These are phyloP conservation scores for Chaetothyriales sp. DNA, from an alignment of 2,329 filamentous ascomycete genomes.

Conservation along the genomic window DNA sequence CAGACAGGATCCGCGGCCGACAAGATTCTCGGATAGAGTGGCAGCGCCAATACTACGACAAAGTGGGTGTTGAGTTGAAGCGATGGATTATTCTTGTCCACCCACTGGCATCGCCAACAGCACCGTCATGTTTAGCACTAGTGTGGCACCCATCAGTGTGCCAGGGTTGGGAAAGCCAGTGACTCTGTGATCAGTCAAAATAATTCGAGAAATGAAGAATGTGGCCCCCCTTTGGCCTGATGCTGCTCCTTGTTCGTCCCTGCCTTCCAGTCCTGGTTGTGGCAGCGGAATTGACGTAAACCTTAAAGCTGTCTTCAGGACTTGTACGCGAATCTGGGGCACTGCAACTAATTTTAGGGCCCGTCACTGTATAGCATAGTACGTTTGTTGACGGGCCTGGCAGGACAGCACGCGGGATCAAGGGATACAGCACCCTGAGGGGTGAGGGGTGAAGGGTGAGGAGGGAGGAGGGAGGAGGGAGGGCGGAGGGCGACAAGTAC, in stretches of 20 bases:
- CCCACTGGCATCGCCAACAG: background rate
- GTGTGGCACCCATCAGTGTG: background rate
- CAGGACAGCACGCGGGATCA: no score
- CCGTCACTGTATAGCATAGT: no score
- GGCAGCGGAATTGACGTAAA: no score
- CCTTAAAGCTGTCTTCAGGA: no score
- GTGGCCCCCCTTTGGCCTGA: background rate
- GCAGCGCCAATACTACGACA: background rate
- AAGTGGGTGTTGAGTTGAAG: background rate
- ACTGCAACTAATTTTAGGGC: no score
- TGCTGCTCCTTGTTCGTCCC: background rate
- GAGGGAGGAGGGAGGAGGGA: no score
- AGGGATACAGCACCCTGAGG: no score
- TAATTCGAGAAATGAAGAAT: background rate
- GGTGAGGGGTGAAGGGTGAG: no score
- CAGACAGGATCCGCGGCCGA: conserved; percentile 13
- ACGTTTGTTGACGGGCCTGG: no score
- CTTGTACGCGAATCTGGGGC: no score
- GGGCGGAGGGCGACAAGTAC: no score
- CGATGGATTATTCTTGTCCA: background rate
- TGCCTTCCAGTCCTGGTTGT: no score
- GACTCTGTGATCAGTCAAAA: background rate
- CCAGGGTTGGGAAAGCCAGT: background rate
- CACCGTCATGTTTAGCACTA: background rate
- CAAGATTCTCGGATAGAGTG: conserved; percentile 8